Base-by-base conservation (phyloP, 768 basidiomycete genomes). In the Naganishia onofrii region DNA sequence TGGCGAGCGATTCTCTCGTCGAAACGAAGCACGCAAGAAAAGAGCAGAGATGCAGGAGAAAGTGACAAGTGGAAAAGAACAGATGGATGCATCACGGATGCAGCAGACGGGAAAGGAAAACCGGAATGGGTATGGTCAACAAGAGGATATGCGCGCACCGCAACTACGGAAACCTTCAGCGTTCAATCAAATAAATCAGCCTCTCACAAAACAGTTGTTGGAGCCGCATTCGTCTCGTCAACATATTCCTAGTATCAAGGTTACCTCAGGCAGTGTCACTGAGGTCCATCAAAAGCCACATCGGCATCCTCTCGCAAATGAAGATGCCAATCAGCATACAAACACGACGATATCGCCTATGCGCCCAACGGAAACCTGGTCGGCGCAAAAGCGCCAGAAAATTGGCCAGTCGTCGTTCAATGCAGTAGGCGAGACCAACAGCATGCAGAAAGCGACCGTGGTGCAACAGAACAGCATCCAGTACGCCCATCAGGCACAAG, bases 1-100 rank as follows among this genome's bases (percentile, higher is more conserved):
- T 3, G 60, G 60, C 23, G 60, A 63, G 28, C 60, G 60, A 26
- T 63, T 63, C 28, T 63, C 60, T 2, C 38, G 42, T 17, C 60
- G 60, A 7, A 63, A 63, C 26, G 60, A 63, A 29, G 60, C 60
- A 42, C 38, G 60, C 36, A 63, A 28, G 32, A 17, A 26, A 26
- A 4, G 60, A 21, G 60, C 60, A 29, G 60, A 63, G 23, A 44
- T 44, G 38, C 60, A 63, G 15, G 60, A 42, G 23, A 63, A 44
- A 29, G 2, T 44, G 23, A 34, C 21, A 15, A 19, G 26, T 12
- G 36, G 42, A 21, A 42, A 63, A 28, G 13, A 44, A 34, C 36
- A 42, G n/a, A 26, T 36, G 34, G 10, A 58, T 8, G 10, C 5
- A n/a, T 32, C 32, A 8, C 26, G 31, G 2, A 23, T 21, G 7